Conservation (phyloP, 352 stramenopile species). For the Pythium chondricola region DNA sequence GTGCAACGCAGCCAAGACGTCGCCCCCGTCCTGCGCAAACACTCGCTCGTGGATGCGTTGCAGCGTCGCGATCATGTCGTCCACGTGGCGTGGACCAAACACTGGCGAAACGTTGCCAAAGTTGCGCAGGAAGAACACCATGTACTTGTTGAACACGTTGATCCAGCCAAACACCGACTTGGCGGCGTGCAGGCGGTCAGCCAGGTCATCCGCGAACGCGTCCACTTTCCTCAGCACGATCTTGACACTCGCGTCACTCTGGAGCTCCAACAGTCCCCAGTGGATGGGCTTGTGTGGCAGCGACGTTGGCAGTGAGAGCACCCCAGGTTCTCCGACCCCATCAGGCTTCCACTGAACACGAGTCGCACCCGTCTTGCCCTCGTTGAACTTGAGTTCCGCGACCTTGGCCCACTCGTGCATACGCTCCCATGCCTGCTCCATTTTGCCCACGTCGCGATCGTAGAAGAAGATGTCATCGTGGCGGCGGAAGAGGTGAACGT, state of each 20-base stretch:
- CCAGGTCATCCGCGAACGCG: conserved; percentile 33
- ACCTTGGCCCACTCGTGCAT: conserved; percentile 25
- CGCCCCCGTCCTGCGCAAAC: conserved; percentile 26
- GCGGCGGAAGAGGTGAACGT: conserved; percentile 29
- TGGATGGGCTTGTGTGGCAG: conserved; percentile 27
- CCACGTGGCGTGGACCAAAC: not conserved
- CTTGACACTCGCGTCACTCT: conserved; percentile 26
- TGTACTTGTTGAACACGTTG: conserved; percentile 63
- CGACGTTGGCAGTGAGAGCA: no score
- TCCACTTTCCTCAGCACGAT: conserved; percentile 28
- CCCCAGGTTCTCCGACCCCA: no score
- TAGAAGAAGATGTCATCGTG: conserved; percentile 53
- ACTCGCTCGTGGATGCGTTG: conserved; percentile 22
- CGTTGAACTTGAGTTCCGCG: conserved; percentile 32
- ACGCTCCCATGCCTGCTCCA: conserved; percentile 24
- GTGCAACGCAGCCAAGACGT: conserved; percentile 24
- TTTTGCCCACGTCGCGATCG: conserved; percentile 22
- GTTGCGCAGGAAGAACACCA: conserved; percentile 46
- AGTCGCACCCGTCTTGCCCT: conserved; percentile 34
- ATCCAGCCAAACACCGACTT: conserved; percentile 37
- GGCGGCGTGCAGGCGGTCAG: conserved; percentile 25
- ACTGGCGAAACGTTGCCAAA: conserved; percentile 27
- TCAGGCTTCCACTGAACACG: conserved; percentile 8
- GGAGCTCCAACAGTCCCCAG: conserved; percentile 40
- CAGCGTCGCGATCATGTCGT: conserved; percentile 1